Base-by-base conservation (phyloP, 2,329 filamentous ascomycete genomes). In the Ophiocordyceps camponoti-saundersi region DNA sequence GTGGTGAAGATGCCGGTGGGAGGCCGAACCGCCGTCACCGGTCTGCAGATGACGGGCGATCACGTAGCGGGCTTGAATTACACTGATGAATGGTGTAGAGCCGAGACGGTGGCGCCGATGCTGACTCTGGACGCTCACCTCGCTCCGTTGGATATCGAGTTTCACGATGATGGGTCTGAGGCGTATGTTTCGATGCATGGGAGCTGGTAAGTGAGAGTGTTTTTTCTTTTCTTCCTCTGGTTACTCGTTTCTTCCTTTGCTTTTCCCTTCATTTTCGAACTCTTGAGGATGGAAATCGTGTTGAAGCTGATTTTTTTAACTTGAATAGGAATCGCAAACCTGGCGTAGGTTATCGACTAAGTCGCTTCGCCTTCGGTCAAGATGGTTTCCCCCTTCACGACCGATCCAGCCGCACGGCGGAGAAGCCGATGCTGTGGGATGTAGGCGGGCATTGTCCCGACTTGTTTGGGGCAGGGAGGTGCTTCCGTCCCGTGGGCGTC, bases 101-200 rank as follows among this genome's bases (percentile, higher is more conserved):
- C 45, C 11, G 44, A 55, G 10, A 53, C 52, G 10, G 42, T 53
- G 22, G 44, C 56, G 41, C 56, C 57, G 18, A 39, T 44, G 13
- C 45, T 59, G 13, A 59, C 56, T 8, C 58, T 59, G 48, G 49
- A 49, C 16, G 50, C 78, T 2, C 79, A 84, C 54, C 77, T 71
- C 58, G 79, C 80, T 1, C 80, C 80, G 0, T 62, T 83, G 4
- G 79, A 82, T 52, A 71, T 82, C 51, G 72, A 74, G 49, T 83
- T 83, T 61, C 71, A 73, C 50, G 58, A 64, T 2, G 60, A 68
- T 42, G 71, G 71, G 13, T 72, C 67, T 13, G 69, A 68, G 4
- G 77, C 75, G 2, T 81, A 72, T 61, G 64, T 84, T 23, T 65
- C 75, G 0, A 79, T 82, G 57, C 78, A 81, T 56, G 79, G 79